Percentiles rank a stretch among this genome's conserved stretches.
phyloP scores from a whole-genome alignment of 192 early-diverging fungal genomes.

The Podila epicladia region DNA sequence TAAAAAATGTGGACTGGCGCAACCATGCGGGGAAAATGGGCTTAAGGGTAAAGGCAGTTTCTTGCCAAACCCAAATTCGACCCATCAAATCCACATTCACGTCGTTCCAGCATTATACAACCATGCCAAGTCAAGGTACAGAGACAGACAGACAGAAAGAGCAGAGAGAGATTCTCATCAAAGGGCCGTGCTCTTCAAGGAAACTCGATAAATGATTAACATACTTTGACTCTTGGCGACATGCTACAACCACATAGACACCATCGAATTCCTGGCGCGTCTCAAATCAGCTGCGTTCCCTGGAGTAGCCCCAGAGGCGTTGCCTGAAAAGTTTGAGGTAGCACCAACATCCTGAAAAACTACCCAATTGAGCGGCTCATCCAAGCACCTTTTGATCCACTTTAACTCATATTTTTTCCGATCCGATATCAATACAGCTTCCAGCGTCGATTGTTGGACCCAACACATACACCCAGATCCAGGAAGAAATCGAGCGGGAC shows the following conservation, averaged over 20 bases:
- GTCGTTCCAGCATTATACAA: not conserved
- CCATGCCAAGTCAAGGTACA: conserved; percentile 39
- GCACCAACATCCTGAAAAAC: too few species aligned
- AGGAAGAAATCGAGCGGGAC: conserved; percentile 59
- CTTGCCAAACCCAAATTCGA: too few species aligned
- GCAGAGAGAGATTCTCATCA: not conserved
- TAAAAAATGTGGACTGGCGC: too few species aligned
- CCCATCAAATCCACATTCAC: too few species aligned
- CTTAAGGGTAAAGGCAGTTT: not conserved
- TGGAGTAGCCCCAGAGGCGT: conserved; percentile 6
- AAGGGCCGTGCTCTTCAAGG: not conserved
- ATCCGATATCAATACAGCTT: conserved; percentile 9
- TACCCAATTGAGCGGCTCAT: not conserved
- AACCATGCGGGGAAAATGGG: not conserved
- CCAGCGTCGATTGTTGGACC: conserved; percentile 37
- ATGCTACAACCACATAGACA: conserved; percentile 8
- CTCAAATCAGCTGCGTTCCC: conserved; percentile 45
- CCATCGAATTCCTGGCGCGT: conserved; percentile 44
- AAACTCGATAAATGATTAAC: not conserved
- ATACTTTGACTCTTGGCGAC: not conserved
- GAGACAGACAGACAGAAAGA: not conserved
- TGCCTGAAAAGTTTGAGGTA: conserved; percentile 30
- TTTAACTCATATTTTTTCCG: not conserved
- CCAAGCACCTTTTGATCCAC: too few species aligned
- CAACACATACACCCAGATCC: conserved; percentile 52